phyloP scores from a whole-genome alignment of 2,329 filamentous ascomycete genomes.

The Fusarium sp. region DNA sequence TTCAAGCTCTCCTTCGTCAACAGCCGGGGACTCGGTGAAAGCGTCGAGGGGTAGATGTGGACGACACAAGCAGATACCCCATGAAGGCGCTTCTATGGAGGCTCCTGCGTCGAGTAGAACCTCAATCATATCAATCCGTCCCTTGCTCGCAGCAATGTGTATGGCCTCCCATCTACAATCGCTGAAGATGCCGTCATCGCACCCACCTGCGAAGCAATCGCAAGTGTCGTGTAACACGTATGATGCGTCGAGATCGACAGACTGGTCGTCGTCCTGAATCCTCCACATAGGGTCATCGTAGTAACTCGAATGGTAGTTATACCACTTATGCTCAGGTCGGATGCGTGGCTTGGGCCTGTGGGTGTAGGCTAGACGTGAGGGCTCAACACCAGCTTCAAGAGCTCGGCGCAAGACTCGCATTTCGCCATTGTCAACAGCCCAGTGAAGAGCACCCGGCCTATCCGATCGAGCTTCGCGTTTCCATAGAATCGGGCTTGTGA shows the following conservation, averaged over 20 bases:
- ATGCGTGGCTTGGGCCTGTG: constrained; percentile 48
- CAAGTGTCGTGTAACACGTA: constrained; percentile 46
- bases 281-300: constrained; percentile 47
- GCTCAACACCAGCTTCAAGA: constrained; percentile 44
- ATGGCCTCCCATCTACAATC: constrained; percentile 49
- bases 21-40: constrained; percentile 43
- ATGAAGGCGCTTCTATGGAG: constrained; percentile 44
- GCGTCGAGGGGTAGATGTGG: constrained; percentile 48
- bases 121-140: constrained; percentile 47
- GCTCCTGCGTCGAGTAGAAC: constrained; percentile 45
- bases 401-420: constrained; percentile 41
- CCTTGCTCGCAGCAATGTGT: constrained; percentile 48
- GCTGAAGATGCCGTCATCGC: constrained; percentile 49
- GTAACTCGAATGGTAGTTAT: constrained; percentile 48
- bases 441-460: constrained; percentile 47
- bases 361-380: constrained; percentile 45
- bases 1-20: constrained; percentile 48
- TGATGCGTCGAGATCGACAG: constrained; percentile 46
- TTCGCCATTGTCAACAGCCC: constrained; percentile 46
- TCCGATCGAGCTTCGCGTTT: constrained; percentile 47
- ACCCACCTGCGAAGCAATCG: constrained; percentile 47
- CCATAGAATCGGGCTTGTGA: constrained; percentile 48
- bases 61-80: constrained; percentile 47
- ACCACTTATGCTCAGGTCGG: constrained; percentile 44
- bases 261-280: constrained; percentile 44